Base-by-base conservation (phyloP, 257 asterid genomes). In the Fraxinus cuspidata region DNA sequence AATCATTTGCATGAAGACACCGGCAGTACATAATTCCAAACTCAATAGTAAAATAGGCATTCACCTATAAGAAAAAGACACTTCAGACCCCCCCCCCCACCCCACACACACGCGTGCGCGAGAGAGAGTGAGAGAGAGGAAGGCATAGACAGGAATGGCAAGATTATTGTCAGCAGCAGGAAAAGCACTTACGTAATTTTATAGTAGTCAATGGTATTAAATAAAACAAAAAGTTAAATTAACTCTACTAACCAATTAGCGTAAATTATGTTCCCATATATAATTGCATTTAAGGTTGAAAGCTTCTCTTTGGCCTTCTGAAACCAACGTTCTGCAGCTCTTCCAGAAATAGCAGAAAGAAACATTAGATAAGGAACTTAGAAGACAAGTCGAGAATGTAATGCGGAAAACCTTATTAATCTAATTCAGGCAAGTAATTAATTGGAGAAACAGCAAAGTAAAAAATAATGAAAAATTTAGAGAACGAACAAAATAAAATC, bases 291-390 rank as follows among this genome's bases (percentile, higher is more conserved):
- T 84, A 93, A 82, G 74, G 88, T 78, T 68, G 85, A 67, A 82
- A 88, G 88, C 71, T 82, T 85, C 83, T 89, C 91, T 85, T 90
- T 96, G 56, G 97, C 98, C 90, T 93, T 94, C 89, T 88, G 83
- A 89, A 96, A 96, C 97, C 99, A 96, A 81, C 4, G 78, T 86
- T 96, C 98, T 63, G 99, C 97, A 89, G 97, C 94, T 83, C 99
- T 95, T 85, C 84, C 86, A 81, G 78, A 82, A 89, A 85, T 76
- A 83, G 60, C 56, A 79, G 69, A 81, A 73, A 78, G 78, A 81
- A 83, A 87, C 68, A 81, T 81, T 19, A 85, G 82, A 81, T 76
- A 80, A 73, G 76, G 60, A 71, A 49, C 27, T 21, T 16, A 1
- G 8, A 68, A 51, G 75, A 51, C 40, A 25, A 71, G 37, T 65